phyloP scores from a whole-genome alignment of 1,284 basidiomycete species.

The Tetrapyrgos nigripes region DNA sequence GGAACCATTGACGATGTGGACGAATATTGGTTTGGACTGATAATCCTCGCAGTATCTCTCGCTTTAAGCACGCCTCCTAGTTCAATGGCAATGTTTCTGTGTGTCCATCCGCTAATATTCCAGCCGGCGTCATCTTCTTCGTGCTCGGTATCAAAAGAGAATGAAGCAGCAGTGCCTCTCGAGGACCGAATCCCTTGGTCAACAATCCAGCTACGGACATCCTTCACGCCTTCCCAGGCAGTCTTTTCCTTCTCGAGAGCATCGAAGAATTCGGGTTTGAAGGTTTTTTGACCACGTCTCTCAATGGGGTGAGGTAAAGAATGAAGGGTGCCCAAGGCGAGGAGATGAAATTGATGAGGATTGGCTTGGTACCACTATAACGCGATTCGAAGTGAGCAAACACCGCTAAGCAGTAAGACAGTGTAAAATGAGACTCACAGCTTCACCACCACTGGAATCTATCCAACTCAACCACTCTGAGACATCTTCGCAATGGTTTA shows the following conservation, averaged over 20 bases:
- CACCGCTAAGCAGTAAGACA: slow-evolving; percentile 9
- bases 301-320: slow-evolving; percentile 87
- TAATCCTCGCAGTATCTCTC: slow-evolving; percentile 27
- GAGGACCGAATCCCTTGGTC: slow-evolving; percentile 32
- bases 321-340: slow-evolving; percentile 81
- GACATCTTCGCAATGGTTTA: slow-evolving; percentile 78
- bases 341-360: slow-evolving; percentile 85
- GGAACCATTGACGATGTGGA: slow-evolving; percentile 38
- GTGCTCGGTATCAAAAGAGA: not conserved
- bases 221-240: slow-evolving; percentile 62
- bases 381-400: slow-evolving; percentile 8
- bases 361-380: slow-evolving; percentile 77
- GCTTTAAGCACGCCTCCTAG: slow-evolving; percentile 66
- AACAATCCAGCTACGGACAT: slow-evolving; percentile 64
- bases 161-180: not conserved
- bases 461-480: slow-evolving; percentile 84
- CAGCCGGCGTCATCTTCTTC: slow-evolving; percentile 15
- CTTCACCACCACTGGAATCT: slow-evolving; percentile 80
- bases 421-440: slow-evolving; percentile 54
- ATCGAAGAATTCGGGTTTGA: slow-evolving; percentile 79
- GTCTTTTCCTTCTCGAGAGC: slow-evolving; percentile 57
- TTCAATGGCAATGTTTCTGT: slow-evolving; percentile 58
- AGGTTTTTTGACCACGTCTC: slow-evolving; percentile 79
- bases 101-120: slow-evolving; percentile 57
- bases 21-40: not conserved